phyloP scores from a whole-genome alignment of 306 rosid genomes.

The Cyclanthera cordifolia region DNA sequence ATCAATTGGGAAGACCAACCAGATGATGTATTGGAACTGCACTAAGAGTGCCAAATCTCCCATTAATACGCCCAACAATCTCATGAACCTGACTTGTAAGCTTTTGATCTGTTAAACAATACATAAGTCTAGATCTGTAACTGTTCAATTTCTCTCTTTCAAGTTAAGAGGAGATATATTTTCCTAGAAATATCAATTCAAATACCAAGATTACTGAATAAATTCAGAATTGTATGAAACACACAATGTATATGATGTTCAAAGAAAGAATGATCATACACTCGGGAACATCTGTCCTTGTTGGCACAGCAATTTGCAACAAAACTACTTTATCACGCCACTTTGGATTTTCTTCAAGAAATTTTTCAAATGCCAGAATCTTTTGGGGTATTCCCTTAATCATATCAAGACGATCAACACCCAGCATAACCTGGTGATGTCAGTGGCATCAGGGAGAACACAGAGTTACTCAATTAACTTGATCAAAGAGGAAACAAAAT shows the following conservation, averaged over 20 bases:
- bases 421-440: conserved; percentile 73
- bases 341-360: conserved; percentile 74
- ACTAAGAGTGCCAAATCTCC: conserved; percentile 91
- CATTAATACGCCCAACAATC: conserved; percentile 95
- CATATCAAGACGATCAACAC: conserved; percentile 96
- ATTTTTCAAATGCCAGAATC: conserved; percentile 85
- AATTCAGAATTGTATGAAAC: not conserved
- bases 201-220: not conserved
- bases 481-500: not conserved
- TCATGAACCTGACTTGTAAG: conserved; percentile 97
- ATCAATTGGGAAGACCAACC: conserved; percentile 39
- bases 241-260: not conserved
- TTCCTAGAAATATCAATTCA: not conserved
- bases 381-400: conserved; percentile 95
- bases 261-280: conserved; percentile 32
- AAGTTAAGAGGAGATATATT: not conserved
- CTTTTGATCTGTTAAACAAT: conserved; percentile 64
- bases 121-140: not conserved
- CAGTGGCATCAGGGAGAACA: conserved; percentile 19
- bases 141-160: not conserved
- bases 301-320: conserved; percentile 91
- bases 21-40: conserved; percentile 93
- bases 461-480: not conserved
- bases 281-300: conserved; percentile 84
- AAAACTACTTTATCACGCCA: conserved; percentile 95